Base-by-base conservation (phyloP, 2,329 filamentous ascomycete genomes). In the Stachybotrys elegans region DNA sequence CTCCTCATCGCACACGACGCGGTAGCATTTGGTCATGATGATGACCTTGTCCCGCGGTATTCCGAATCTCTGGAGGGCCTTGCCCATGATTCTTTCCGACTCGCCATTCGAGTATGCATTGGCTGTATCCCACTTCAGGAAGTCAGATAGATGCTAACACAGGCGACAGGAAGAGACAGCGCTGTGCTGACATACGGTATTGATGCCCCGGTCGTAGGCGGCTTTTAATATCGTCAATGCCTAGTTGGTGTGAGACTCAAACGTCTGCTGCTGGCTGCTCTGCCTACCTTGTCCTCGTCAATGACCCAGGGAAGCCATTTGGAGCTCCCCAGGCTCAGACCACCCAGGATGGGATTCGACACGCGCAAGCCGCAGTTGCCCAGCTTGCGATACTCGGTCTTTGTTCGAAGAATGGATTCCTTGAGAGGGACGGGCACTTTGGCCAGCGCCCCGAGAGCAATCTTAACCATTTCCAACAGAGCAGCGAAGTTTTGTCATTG, bases 21-120 rank as follows among this genome's bases (percentile, higher is more conserved):
- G 69, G 53, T 54, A 74, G 48, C 73, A 74, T 58, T 83, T 84
- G n/a, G 75, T 76, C 48, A 81, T 60, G 41, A 84, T 70, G 16
- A 79, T 68, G 4, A 83, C 57, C 51, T 76, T 78, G 32, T 77
- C 63, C 3, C 79, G 70, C 0, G 75, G 75, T 39, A 81, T 72
- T 19, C 70, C 62, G 60, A 74, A 80, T 48, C 79, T 70, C 52
- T 76, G 75, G 55, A 84, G 72, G 0, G 78, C 78, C 51, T 78
- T 77, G 47, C 70, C 77, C 22, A 80, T 69, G 27, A 81, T 69
- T 16, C 64, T 59, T 54, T 82, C 77, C 1, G 70, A 73, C 4
- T 59, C 61, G 22, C 78, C 78, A 48, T 78, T 79, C 32, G 72
- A 78, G 58, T 81, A 82, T 2, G 71, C 59, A 45, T 77, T 76